Percentiles rank a stretch among this genome's conserved stretches.
These are phyloP conservation scores for Phytophthora ramorum DNA, from an alignment of 352 stramenopile genomes.

Conservation along the genomic window DNA sequence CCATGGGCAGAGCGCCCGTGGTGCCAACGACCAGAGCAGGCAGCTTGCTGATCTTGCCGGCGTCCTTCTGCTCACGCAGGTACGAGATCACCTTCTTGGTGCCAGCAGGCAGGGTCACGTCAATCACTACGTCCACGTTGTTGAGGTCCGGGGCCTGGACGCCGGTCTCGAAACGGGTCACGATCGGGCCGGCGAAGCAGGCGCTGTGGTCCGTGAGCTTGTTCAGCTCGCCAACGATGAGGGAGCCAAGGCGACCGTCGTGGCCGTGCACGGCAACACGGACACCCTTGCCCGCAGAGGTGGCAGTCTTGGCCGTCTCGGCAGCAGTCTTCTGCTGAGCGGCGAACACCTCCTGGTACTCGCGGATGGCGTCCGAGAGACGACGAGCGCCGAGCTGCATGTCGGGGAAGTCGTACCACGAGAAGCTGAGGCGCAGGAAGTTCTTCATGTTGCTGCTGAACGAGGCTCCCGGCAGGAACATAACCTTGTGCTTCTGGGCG, in stretches of 20 bases:
- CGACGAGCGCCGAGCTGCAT: slow-evolving; percentile 79
- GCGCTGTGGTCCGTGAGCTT: slow-evolving; percentile 55
- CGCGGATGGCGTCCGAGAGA: slow-evolving; percentile 71
- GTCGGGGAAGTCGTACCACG: slow-evolving; percentile 86
- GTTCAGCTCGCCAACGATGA: slow-evolving; percentile 74
- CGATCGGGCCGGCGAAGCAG: slow-evolving; percentile 61
- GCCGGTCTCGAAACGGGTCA: slow-evolving; percentile 55
- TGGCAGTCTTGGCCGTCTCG: slow-evolving; percentile 12
- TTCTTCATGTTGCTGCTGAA: slow-evolving; percentile 91
- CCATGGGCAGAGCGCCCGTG: slow-evolving; percentile 65
- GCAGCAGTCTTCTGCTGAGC: slow-evolving; percentile 34
- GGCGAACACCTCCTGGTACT: slow-evolving; percentile 60
- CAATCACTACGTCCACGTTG: slow-evolving; percentile 76
- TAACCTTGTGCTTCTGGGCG: slow-evolving; percentile 89
- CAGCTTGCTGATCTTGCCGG: slow-evolving; percentile 71
- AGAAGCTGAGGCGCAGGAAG: slow-evolving; percentile 88
- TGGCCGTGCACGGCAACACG: slow-evolving; percentile 78
- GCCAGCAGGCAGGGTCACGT: slow-evolving; percentile 79
- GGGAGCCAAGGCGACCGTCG: slow-evolving; percentile 67
- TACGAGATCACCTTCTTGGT: slow-evolving; percentile 69
- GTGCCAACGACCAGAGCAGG: slow-evolving; percentile 83
- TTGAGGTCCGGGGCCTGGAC: slow-evolving; percentile 44
- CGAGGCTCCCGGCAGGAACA: slow-evolving; percentile 82
- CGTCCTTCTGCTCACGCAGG: slow-evolving; percentile 63
- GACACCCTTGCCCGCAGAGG: slow-evolving; percentile 39